Evolutionary conservation across 768 basidiomycete species (phyloP).

Genomic region (Naganishia vaughanmartiniae): DNA sequence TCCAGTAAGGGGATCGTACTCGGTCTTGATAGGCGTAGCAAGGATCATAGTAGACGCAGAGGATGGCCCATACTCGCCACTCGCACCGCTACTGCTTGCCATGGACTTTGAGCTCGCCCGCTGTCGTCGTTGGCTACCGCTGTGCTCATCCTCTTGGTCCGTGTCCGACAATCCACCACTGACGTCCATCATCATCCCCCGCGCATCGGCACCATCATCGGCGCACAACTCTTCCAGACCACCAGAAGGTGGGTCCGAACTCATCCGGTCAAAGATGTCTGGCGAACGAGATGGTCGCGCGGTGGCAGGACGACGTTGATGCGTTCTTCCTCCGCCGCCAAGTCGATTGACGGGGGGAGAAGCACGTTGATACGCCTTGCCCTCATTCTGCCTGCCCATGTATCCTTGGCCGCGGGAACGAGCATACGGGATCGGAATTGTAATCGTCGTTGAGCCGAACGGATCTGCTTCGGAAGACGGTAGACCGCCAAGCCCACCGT

Average conservation of each 20-base stretch:
- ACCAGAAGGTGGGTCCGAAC: constrained; percentile 29
- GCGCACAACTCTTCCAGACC: not conserved
- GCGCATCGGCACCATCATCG: constrained; percentile 4
- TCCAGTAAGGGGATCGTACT: not conserved
- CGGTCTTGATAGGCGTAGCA: constrained; percentile 20
- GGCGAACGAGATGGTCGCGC: constrained; percentile 16
- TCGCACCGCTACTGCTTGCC: constrained; percentile 11
- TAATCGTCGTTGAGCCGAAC: not conserved
- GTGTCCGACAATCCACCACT: constrained; percentile 23
- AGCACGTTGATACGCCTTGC: not conserved
- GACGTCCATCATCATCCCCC: not conserved
- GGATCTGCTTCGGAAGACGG: constrained; percentile 18
- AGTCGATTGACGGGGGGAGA: not conserved
- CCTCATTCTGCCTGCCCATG: not conserved
- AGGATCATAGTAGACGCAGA: constrained; percentile 9
- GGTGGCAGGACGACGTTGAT: not conserved
- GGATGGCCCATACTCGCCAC: constrained; percentile 14
- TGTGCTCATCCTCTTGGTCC: constrained; percentile 24
- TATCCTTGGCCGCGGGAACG: not conserved
- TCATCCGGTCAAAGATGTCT: constrained; percentile 24
- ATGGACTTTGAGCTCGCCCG: not conserved
- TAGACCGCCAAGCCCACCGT: not conserved
- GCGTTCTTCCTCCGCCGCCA: not conserved
- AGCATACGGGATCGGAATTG: not conserved
- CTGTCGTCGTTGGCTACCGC: not conserved